Evolutionary conservation across 2,329 filamentous ascomycete species (phyloP), one percentile per base, ranked within the genome.

Genomic region (Phyllachora maydis): DNA sequence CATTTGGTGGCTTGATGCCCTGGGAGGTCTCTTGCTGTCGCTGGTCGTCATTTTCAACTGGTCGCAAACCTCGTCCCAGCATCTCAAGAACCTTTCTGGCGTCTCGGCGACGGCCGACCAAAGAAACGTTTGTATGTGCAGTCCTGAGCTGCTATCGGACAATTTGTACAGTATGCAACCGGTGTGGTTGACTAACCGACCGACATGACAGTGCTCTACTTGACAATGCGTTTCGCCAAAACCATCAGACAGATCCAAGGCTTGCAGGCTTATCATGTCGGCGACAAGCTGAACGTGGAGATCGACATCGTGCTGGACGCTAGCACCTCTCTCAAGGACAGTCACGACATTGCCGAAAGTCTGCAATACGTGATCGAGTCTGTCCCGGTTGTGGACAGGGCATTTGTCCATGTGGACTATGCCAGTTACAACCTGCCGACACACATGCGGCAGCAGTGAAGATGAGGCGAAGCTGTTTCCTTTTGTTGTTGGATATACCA

Each of bases 181-280:
- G 14, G 9, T 17, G 26, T 32, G 25, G 22, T 26, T 22, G 10
- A 19, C 25, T 22, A 24, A 24, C 23, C 17, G 22, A 20, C 14
- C 18, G 10, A n/a, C n/a, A n/a, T n/a, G n/a, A n/a, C 25, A 53
- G 47, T 92, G 12, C 58, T 92, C 1, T 93, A 93, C 48, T 62
- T 91, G 35, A 88, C 82, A 2, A 91, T 92, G 76, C 74, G 83
- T 11, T 92, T 92, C 41, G 82, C 82, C 21, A 79, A 76, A 34
- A 75, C 76, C 8, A 90, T 93, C 40, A 69, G 67, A 39, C 72
- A 79, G 41, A 88, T 90, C 30, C 79, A 88, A 42, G 79, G 79
- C 16, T 51, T 88, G 26, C 72, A 82, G 34, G 79, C 79, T 2
- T 90, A 88, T 42, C 79, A 90, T 38, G 70, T 72, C 0, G 79